Evolutionary conservation across 495 filamentous ascomycete species (phyloP), one percentile per base, ranked within the genome.

Genomic region (Aspergillus diversus): DNA sequence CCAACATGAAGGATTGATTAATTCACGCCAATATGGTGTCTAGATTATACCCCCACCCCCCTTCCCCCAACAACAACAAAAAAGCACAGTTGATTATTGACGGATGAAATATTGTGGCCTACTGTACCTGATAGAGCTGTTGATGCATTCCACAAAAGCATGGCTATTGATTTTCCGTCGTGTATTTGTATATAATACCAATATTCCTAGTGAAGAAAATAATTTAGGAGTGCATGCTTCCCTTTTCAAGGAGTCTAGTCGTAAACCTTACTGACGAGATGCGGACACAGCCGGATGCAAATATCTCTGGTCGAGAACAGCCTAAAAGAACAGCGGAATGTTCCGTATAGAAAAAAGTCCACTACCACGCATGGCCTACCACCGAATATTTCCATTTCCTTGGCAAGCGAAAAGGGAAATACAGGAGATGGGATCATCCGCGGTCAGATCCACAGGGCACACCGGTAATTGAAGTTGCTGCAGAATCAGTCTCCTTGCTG

Each of bases 101-200:
- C 50, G 42, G 15, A 57, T 37, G 51, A 50, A 54, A 55, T 12
- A 33, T 55, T 58, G 57, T 59, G 53, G 47, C 39, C 32, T 50
- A 49, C 35, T 69, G 67, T 69, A 64, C 64, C 58, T 61, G 39
- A 60, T 68, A 61, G 37, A 65, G 55, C 53, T 52, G 65, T 63
- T 62, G 35, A 43, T 63, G 33, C 47, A 59, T 54, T 35, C 55
- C 51, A 56, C 59, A 70, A 63, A 63, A 61, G 48, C 51, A 54
- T 54, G 53, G 60, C 46, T 57, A 63, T 60, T 56, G 42, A 60
- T 58, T 62, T 42, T 61, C 49, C 58, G 62, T 64, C 53, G 59
- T 60, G 56, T 61, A 63, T 67, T 53, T 73, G 67, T 70, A 71
- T 75, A 71, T 67, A 64, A 63, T 57, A 55, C 56, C 50, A 56